Conservation (phyloP, 306 rosid genomes). For the Trifolium repens region DNA sequence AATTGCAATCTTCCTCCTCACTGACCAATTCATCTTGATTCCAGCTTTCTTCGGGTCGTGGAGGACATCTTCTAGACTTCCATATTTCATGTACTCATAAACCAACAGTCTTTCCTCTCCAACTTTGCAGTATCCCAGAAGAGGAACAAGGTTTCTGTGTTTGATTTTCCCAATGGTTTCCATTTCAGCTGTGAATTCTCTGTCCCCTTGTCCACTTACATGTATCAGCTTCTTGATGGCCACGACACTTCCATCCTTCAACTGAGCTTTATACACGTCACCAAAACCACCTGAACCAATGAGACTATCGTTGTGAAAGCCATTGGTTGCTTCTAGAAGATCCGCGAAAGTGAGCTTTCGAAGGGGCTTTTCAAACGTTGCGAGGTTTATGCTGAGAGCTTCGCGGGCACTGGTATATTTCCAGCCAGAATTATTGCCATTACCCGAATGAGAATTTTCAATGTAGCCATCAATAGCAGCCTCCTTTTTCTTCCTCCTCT, state of each 20-base stretch:
- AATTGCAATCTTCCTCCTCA: constrained; percentile 82
- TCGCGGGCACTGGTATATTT: constrained; percentile 74
- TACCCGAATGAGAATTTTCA: constrained; percentile 72
- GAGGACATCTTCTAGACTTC: constrained; percentile 93
- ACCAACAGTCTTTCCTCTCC: constrained; percentile 92
- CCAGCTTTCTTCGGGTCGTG: constrained; percentile 75
- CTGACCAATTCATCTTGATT: constrained; percentile 80
- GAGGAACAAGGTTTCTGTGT: constrained; percentile 92
- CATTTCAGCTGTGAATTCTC: constrained; percentile 99
- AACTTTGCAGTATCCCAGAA: constrained; percentile 93
- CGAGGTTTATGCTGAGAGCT: constrained; percentile 88
- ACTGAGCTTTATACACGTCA: constrained; percentile 88
- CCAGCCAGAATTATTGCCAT: constrained; percentile 61
- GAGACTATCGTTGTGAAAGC: constrained; percentile 82
- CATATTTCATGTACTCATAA: constrained; percentile 90
- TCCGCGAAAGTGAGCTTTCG: constrained; percentile 87
- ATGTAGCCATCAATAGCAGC: constrained; percentile 62
- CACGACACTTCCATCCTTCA: constrained; percentile 87
- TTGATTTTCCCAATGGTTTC: constrained; percentile 98
- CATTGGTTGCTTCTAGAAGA: constrained; percentile 87
- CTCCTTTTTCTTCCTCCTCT: constrained; percentile 83
- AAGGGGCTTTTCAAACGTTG: constrained; percentile 89
- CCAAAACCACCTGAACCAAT: constrained; percentile 93
- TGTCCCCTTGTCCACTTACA: constrained; percentile 94
- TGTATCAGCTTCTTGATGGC: constrained; percentile 94